Percentiles rank a stretch among this genome's conserved stretches.
phyloP scores from a whole-genome alignment of 2,329 filamentous ascomycete genomes.

The Cladorrhinum sp. region DNA sequence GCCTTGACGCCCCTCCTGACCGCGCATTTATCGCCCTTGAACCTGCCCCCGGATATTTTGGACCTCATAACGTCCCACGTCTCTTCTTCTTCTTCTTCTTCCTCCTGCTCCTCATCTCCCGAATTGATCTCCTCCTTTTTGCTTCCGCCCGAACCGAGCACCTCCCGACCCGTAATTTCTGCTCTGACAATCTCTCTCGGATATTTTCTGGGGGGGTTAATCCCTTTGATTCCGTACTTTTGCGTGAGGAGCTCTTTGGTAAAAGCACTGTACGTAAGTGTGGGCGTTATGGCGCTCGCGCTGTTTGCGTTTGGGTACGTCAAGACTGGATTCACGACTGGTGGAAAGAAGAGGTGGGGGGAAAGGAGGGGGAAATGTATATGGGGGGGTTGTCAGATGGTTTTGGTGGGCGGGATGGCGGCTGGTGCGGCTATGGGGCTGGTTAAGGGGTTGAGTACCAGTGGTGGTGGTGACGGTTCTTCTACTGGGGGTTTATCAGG shows the following conservation, averaged over 20 bases:
- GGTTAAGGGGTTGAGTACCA: neutral
- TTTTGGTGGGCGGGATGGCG: constrained; percentile 62
- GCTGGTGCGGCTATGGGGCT: constrained; percentile 48
- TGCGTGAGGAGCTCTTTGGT: constrained; percentile 47
- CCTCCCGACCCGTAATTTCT: constrained; percentile 38
- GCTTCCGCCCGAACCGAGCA: neutral
- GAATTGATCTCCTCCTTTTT: neutral
- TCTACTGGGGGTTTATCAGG: no score
- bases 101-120: no score
- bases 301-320: constrained; percentile 63
- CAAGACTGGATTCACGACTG: constrained; percentile 54
- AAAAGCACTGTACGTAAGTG: constrained; percentile 56
- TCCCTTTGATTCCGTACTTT: constrained; percentile 71
- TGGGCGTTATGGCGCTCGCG: constrained; percentile 58
- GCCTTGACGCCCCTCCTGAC: no score
- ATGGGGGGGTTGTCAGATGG: constrained; percentile 61
- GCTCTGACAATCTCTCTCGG: constrained; percentile 65
- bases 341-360: constrained; percentile 46
- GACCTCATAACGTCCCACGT: no score
- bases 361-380: constrained; percentile 33
- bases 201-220: constrained; percentile 67
- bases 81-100: no score
- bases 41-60: no score
- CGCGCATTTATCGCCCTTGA: no score
- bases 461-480: neutral